Evolutionary conservation across 495 filamentous ascomycete genomes (phyloP).

Genomic region (Neurospora sp.): DNA sequence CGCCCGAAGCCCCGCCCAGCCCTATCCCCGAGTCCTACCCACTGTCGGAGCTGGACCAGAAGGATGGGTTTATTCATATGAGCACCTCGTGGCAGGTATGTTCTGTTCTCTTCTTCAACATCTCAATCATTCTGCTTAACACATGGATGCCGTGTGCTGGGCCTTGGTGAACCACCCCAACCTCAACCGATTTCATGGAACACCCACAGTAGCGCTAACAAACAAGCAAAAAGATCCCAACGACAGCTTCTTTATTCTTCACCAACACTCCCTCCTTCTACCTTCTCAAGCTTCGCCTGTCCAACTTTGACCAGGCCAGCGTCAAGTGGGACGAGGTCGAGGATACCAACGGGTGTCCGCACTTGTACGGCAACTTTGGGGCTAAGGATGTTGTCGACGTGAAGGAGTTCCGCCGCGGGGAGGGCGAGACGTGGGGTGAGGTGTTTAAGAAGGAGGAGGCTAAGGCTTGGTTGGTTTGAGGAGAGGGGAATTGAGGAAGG

Average conservation of each 20-base stretch:
- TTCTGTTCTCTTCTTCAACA: neutral
- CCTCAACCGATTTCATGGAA: too few species aligned
- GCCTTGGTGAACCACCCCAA: too few species aligned
- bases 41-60: constrained; percentile 38
- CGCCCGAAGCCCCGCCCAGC: constrained; percentile 30
- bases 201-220: neutral
- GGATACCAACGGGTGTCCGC: constrained; percentile 30
- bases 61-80: constrained; percentile 45
- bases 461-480: constrained; percentile 13
- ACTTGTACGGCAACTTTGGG: constrained; percentile 40
- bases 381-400: constrained; percentile 25
- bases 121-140: neutral
- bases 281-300: constrained; percentile 31
- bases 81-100: constrained; percentile 37
- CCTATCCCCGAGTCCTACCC: constrained; percentile 39
- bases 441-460: constrained; percentile 15
- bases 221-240: constrained; percentile 27
- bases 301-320: constrained; percentile 10
- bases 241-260: constrained; percentile 42
- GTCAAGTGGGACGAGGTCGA: constrained; percentile 35
- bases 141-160: too few species aligned
- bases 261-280: constrained; percentile 20
- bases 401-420: constrained; percentile 19
- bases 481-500: neutral
- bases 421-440: constrained; percentile 28